These are phyloP conservation scores for Metschnikowia borealis DNA, from an alignment of 805 yeast genomes.

Conservation along the genomic window DNA sequence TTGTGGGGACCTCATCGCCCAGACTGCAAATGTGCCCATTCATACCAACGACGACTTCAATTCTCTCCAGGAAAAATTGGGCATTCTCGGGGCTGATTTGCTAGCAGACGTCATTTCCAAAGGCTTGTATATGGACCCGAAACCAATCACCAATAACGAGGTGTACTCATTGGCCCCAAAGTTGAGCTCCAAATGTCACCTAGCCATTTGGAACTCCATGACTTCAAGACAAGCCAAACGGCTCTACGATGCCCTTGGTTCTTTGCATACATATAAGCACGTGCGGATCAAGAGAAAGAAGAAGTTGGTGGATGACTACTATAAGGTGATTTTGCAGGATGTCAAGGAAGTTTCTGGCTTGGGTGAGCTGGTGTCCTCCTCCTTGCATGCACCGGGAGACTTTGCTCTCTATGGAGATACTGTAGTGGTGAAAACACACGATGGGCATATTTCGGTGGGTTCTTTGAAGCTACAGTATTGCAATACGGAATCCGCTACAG, in stretches of 20 bases:
- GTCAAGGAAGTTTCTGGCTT: conserved; percentile 17
- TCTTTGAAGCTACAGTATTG: conserved; percentile 54
- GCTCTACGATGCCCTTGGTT: conserved; percentile 51
- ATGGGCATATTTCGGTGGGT: conserved; percentile 37
- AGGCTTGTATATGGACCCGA: conserved; percentile 19
- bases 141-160: conserved; percentile 11
- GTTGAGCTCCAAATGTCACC: conserved; percentile 39
- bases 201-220: conserved; percentile 45
- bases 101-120: conserved; percentile 43
- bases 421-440: conserved; percentile 41
- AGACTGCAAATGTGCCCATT: conserved; percentile 45
- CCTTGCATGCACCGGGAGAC: conserved; percentile 19
- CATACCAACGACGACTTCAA: conserved; percentile 39
- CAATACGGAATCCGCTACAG: conserved; percentile 40
- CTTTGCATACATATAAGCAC: conserved; percentile 44
- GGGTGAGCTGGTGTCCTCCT: not conserved
- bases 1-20: conserved; percentile 64
- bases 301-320: conserved; percentile 24
- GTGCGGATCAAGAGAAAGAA: conserved; percentile 33
- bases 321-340: conserved; percentile 44
- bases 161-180: conserved; percentile 56
- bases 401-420: conserved; percentile 16
- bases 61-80: conserved; percentile 49
- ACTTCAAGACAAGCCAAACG: conserved; percentile 39
- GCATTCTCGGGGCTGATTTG: conserved; percentile 57